Evolutionary conservation across 1,284 basidiomycete species (phyloP).

Genomic region (Malassezia furfur): DNA sequence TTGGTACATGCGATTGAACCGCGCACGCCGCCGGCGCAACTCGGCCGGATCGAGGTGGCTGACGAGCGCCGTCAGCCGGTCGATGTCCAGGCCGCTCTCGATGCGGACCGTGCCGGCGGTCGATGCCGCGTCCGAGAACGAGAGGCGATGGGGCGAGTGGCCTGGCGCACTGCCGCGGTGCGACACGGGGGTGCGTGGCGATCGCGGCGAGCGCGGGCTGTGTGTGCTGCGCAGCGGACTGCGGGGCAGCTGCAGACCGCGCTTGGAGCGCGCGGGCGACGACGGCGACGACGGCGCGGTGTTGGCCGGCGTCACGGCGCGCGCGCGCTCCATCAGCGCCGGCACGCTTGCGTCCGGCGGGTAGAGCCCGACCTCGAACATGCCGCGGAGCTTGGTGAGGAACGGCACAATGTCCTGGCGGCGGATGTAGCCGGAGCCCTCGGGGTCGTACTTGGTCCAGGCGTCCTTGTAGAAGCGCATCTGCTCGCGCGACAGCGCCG

Average conservation of each 20-base stretch:
- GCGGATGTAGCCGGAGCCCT: slow-evolving; percentile 68
- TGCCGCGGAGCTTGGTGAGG: slow-evolving; percentile 51
- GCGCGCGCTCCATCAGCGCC: slow-evolving; percentile 16
- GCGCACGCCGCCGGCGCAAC: slow-evolving; percentile 27
- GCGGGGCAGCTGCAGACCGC: background rate
- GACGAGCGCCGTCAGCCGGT: slow-evolving; percentile 20
- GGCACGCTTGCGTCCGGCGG: slow-evolving; percentile 23
- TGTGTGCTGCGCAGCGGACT: slow-evolving; percentile 1
- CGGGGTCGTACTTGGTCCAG: slow-evolving; percentile 76
- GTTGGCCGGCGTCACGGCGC: background rate
- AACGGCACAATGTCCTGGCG: slow-evolving; percentile 66
- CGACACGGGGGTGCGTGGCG: background rate
- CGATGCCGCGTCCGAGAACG: background rate
- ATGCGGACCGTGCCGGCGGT: background rate
- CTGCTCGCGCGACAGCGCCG: slow-evolving; percentile 67
- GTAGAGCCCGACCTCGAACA: slow-evolving; percentile 36
- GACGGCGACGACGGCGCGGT: slow-evolving; percentile 3
- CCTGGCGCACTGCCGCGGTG: background rate
- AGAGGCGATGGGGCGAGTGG: background rate
- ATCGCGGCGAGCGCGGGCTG: background rate
- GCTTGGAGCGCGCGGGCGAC: background rate
- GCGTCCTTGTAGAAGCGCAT: slow-evolving; percentile 70
- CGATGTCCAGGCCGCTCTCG: slow-evolving; percentile 23
- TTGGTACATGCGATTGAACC: slow-evolving; percentile 44
- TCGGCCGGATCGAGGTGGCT: slow-evolving; percentile 21